Conservation (phyloP, 2,329 filamentous ascomycete genomes). For the Dothistroma septosporum region DNA sequence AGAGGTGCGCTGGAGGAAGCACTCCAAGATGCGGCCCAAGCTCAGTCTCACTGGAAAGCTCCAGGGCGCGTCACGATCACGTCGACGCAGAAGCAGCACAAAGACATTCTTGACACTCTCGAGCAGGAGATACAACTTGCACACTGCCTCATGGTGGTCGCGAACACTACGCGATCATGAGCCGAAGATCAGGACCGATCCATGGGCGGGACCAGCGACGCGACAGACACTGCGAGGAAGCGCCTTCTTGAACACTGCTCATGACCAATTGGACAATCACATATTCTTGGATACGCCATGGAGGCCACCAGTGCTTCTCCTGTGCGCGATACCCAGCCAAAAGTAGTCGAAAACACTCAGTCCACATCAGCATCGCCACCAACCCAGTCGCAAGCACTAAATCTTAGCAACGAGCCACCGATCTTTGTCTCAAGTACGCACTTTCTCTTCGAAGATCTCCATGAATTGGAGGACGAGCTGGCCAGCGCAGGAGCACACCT, state of each 20-base stretch:
- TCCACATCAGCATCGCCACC: not conserved
- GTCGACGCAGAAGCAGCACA: not conserved
- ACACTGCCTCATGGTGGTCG: not conserved
- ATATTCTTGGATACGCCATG: not conserved
- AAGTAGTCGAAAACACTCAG: not conserved
- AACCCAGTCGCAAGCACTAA: slow-evolving; percentile 23
- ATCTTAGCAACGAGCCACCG: slow-evolving; percentile 52
- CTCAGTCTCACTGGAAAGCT: not conserved
- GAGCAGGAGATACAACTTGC: not conserved
- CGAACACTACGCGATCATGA: not conserved
- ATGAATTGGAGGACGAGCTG: slow-evolving; percentile 61
- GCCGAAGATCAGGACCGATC: not conserved
- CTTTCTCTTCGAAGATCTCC: slow-evolving; percentile 59
- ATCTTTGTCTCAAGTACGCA: slow-evolving; percentile 72
- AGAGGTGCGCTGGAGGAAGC: too few species aligned
- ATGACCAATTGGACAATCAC: not conserved
- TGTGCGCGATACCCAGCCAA: not conserved
- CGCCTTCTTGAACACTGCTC: not conserved
- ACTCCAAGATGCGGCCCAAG: not conserved
- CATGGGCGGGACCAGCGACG: not conserved
- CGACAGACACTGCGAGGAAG: slow-evolving; percentile 2
- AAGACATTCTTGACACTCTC: not conserved
- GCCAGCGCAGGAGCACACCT: slow-evolving; percentile 52
- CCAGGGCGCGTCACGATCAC: not conserved
- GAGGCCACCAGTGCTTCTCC: not conserved